Percentiles rank a stretch among this genome's conserved stretches.
Conservation (phyloP, 1,139 yeast genomes). For the Kurtzmaniella quercitrusa region DNA sequence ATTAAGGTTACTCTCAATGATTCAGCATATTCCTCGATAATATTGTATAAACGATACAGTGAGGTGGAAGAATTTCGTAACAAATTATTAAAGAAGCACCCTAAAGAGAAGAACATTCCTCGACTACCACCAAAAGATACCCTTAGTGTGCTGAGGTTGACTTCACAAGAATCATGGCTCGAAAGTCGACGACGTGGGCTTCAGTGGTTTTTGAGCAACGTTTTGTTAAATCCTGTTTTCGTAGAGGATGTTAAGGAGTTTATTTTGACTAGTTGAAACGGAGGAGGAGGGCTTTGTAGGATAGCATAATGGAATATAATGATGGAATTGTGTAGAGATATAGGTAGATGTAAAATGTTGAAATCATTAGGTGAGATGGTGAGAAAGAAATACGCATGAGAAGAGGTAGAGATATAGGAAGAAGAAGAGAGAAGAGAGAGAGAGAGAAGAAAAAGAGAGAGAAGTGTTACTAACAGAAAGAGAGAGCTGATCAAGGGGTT, state of each 20-base stretch:
- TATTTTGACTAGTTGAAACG: conserved; percentile 2
- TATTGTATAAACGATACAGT: conserved; percentile 57
- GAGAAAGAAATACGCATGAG: too few species aligned
- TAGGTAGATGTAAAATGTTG: too few species aligned
- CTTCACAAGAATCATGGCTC: conserved; percentile 47
- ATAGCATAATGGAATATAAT: neutral
- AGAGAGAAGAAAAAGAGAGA: too few species aligned
- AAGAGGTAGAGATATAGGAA: too few species aligned
- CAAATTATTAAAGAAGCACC: conserved; percentile 38
- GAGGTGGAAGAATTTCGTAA: conserved; percentile 54
- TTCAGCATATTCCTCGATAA: conserved; percentile 43
- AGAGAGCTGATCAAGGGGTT: too few species aligned
- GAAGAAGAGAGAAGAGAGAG: too few species aligned
- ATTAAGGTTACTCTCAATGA: conserved; percentile 41
- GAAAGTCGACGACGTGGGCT: conserved; percentile 62
- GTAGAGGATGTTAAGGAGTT: conserved; percentile 19
- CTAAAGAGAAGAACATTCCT: conserved; percentile 46
- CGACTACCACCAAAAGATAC: conserved; percentile 61
- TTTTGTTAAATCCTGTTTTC: conserved; percentile 60
- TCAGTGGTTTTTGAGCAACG: conserved; percentile 69
- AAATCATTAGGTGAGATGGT: too few species aligned
- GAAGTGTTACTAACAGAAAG: too few species aligned
- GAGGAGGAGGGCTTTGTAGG: neutral
- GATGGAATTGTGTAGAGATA: neutral
- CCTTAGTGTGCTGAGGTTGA: conserved; percentile 44